Percentiles rank a stretch among this genome's conserved stretches.
phyloP scores from a whole-genome alignment of 371 early-diverging fungal species.

The Mortierella sp. region DNA sequence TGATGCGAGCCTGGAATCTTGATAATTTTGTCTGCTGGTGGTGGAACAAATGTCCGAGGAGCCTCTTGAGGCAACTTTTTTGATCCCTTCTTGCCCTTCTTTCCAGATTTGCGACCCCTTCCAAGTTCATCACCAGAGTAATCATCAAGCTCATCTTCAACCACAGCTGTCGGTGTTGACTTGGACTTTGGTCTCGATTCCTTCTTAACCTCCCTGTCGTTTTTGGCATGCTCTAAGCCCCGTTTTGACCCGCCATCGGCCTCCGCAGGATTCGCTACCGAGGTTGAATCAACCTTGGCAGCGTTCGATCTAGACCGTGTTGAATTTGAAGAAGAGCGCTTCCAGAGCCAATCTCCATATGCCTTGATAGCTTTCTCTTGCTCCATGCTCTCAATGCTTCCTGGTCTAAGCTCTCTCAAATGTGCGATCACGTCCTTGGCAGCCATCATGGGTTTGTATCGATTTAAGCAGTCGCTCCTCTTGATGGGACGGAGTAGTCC shows the following conservation, averaged over 20 bases:
- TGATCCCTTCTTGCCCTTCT: conserved; percentile 47
- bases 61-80: conserved; percentile 32
- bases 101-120: conserved; percentile 33
- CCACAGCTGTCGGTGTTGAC: background rate
- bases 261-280: background rate
- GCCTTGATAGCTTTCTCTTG: conserved; percentile 61
- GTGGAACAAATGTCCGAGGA: conserved; percentile 26
- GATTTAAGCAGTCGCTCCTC: conserved; percentile 47
- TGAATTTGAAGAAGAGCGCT: conserved; percentile 29
- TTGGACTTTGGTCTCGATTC: conserved; percentile 6
- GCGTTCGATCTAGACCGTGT: background rate
- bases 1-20: conserved; percentile 51
- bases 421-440: conserved; percentile 60
- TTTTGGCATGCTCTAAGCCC: conserved; percentile 4
- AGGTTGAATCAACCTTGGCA: background rate
- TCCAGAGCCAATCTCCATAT: conserved; percentile 57
- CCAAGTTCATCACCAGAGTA: conserved; percentile 39
- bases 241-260: background rate
- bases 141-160: conserved; percentile 7
- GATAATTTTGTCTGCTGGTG: conserved; percentile 52
- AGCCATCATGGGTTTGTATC: conserved; percentile 55
- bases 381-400: conserved; percentile 62
- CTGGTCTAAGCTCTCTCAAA: conserved; percentile 59
- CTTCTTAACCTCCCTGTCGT: conserved; percentile 28
- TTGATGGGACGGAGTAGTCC: conserved; percentile 18